A percentile compares a stretch with the other conserved stretches of the same genome.
These are phyloP conservation scores for Paramecium biaurelia DNA, from an alignment of 73 alveolate species.

Conservation along the genomic window DNA sequence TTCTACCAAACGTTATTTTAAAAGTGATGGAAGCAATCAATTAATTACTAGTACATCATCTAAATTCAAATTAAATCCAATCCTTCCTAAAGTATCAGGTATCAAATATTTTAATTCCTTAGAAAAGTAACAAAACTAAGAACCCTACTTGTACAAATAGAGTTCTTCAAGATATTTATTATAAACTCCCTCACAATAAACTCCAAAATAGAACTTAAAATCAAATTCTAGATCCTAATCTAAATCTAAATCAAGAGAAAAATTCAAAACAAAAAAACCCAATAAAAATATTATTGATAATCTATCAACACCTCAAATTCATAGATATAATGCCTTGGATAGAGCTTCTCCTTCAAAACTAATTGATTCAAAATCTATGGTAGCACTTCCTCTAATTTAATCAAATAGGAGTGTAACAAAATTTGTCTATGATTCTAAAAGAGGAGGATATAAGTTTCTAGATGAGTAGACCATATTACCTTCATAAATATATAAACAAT, in stretches of 20 bases:
- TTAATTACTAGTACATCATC: not conserved
- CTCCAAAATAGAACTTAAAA: not conserved
- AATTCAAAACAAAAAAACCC: not conserved
- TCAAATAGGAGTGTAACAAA: constrained; percentile 3
- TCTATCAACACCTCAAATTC: not conserved
- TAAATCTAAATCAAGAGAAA: not conserved
- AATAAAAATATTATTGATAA: not conserved
- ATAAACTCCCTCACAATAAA: not conserved
- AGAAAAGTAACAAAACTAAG: not conserved
- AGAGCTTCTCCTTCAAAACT: not conserved
- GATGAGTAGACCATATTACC: not conserved
- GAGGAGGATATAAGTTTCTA: constrained; percentile 30
- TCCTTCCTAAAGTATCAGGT: not conserved
- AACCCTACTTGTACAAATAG: not conserved
- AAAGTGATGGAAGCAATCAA: not conserved
- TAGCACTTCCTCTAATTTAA: not conserved
- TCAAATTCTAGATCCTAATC: not conserved
- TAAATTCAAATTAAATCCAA: not conserved
- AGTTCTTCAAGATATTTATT: not conserved
- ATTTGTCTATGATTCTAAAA: constrained; percentile 12
- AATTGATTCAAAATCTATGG: constrained; percentile 38
- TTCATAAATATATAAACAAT: not conserved
- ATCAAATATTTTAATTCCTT: not conserved
- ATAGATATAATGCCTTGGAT: not conserved
- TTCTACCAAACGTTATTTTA: not conserved